Evolutionary conservation across 1,284 basidiomycete genomes (phyloP).

Genomic region (Boletus albobrunnescens): DNA sequence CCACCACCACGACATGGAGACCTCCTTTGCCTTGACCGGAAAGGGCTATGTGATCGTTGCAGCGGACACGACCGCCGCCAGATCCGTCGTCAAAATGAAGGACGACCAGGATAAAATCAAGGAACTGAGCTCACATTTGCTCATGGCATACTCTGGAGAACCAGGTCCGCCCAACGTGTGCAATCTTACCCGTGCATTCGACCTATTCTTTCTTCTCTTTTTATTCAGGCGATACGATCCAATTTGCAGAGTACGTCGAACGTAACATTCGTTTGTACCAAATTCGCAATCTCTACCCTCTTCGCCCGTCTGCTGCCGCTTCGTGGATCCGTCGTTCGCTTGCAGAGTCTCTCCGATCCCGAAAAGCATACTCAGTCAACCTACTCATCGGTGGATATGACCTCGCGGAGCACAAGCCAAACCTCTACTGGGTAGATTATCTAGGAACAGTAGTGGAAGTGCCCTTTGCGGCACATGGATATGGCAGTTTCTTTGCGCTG

Average conservation of each 20-base stretch:
- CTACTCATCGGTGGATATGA: constrained; percentile 93
- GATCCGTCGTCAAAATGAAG: constrained; percentile 98
- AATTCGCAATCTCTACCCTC: constrained; percentile 88
- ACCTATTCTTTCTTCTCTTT: not conserved
- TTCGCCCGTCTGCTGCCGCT: constrained; percentile 87
- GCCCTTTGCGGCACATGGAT: constrained; percentile 94
- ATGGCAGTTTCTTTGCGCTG: constrained; percentile 90
- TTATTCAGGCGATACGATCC: constrained; percentile 83
- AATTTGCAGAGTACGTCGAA: constrained; percentile 96
- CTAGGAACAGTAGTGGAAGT: constrained; percentile 86
- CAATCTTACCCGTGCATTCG: not conserved
- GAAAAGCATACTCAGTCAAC: constrained; percentile 89
- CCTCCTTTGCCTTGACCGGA: constrained; percentile 73
- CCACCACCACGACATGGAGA: constrained; percentile 54
- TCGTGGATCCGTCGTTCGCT: constrained; percentile 92
- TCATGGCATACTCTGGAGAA: constrained; percentile 95
- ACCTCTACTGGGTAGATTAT: constrained; percentile 96
- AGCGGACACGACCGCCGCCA: constrained; percentile 84
- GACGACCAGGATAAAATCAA: constrained; percentile 97
- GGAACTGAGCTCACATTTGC: constrained; percentile 82
- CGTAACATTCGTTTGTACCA: constrained; percentile 94
- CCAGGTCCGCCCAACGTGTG: constrained; percentile 56
- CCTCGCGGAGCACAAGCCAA: constrained; percentile 58
- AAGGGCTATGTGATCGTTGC: constrained; percentile 91
- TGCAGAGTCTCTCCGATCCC: constrained; percentile 85